A percentile compares a stretch with the other conserved stretches of the same genome.
These are phyloP conservation scores for Asclepias syriaca DNA, from an alignment of 257 asterid genomes.

Conservation along the genomic window DNA sequence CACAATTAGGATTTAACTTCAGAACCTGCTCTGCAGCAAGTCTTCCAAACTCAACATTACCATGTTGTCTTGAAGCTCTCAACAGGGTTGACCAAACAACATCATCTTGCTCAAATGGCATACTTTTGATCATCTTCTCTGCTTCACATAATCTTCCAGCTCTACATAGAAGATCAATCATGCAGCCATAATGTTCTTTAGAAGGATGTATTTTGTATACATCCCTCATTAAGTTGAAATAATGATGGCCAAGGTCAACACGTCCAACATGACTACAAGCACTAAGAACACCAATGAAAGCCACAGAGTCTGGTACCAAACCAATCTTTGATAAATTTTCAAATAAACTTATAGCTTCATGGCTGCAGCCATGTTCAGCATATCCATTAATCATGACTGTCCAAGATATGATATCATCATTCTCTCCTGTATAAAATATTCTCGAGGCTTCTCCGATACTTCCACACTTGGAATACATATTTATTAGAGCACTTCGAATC, in stretches of 20 bases:
- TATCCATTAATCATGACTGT: constrained; percentile 89
- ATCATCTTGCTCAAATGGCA: constrained; percentile 69
- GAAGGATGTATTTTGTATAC: constrained; percentile 48
- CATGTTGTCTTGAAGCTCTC: constrained; percentile 69
- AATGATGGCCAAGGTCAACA: constrained; percentile 62
- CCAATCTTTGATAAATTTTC: constrained; percentile 44
- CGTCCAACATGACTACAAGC: constrained; percentile 86
- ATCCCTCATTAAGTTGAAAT: constrained; percentile 57
- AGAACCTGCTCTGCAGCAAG: constrained; percentile 65
- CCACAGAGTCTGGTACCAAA: constrained; percentile 67
- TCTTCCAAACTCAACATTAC: constrained; percentile 65
- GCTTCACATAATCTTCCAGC: constrained; percentile 78
- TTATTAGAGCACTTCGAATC: constrained; percentile 54
- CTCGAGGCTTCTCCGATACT: constrained; percentile 56
- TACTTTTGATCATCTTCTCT: constrained; percentile 60
- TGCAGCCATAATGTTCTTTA: constrained; percentile 88
- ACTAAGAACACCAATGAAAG: constrained; percentile 74
- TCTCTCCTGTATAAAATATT: constrained; percentile 35
- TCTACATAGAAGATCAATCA: constrained; percentile 86
- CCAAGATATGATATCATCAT: constrained; percentile 71
- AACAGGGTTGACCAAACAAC: constrained; percentile 86
- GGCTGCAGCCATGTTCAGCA: constrained; percentile 85
- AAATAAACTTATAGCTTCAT: constrained; percentile 69
- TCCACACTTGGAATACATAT: constrained; percentile 88
- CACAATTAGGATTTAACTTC: constrained; percentile 63